Conservation (phyloP, 129 eudicot species). For the Heracleum sosnowskyi region DNA sequence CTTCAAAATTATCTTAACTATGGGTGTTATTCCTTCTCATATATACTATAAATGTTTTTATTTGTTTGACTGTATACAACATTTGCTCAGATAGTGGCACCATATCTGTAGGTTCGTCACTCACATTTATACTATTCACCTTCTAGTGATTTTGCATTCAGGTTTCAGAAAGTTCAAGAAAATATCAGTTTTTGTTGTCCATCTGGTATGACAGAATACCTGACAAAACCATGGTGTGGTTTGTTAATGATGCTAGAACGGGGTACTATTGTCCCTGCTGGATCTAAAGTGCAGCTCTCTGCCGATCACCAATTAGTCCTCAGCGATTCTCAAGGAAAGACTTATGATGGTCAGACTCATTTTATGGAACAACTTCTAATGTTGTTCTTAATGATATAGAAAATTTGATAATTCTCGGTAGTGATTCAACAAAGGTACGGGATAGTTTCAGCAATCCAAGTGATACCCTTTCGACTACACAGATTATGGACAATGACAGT, state of each 20-base stretch:
- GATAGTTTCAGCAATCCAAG: conserved; percentile 40
- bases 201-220: conserved; percentile 39
- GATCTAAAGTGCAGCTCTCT: conserved; percentile 30
- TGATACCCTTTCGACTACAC: conserved; percentile 57
- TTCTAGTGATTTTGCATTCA: conserved; percentile 47
- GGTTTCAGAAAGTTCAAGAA: conserved; percentile 29
- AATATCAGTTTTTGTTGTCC: conserved; percentile 17
- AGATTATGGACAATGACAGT: conserved; percentile 23
- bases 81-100: no score
- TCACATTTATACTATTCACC: conserved; percentile 44
- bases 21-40: no score
- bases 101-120: conserved; percentile 25
- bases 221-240: conserved; percentile 39
- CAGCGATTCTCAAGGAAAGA: no score
- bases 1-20: no score
- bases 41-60: no score
- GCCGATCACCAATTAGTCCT: conserved; percentile 24
- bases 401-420: conserved; percentile 31
- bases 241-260: background rate
- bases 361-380: conserved; percentile 8
- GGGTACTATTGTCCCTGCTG: conserved; percentile 19
- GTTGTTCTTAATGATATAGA: conserved; percentile 53
- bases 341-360: no score
- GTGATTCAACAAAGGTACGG: conserved; percentile 31
- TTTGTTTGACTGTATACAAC: no score